Evolutionary conservation across 495 filamentous ascomycete genomes (phyloP), one percentile per base, ranked within the genome.

Genomic region (Penicillium manginii): DNA sequence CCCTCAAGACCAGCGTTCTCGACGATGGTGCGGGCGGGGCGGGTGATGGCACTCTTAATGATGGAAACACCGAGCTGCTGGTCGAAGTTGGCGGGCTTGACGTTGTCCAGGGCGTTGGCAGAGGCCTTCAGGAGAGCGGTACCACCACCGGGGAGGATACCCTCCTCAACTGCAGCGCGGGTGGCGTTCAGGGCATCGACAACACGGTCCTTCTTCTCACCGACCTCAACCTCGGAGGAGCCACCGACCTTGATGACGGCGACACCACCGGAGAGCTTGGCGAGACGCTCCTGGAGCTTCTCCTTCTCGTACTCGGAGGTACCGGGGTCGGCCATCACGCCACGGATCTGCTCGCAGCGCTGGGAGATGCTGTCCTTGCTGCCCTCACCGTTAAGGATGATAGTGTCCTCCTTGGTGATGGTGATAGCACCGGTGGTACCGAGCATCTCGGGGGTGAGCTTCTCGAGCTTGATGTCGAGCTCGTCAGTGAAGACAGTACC

Each of bases 261-360:
- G 70, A 98, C 94, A 85, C 94, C 94, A 54, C 94, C 94, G 47
- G 94, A 98, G 64, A 98, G 91, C 88, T 98, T 98, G 65, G 94
- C 94, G 51, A 98, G 90, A 80, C 94, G 94, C 81, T 98, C 94
- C 78, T 98, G 94, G 55, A 98, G 90, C 86, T 98, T 98, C 88
- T 98, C 94, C 84, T 96, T 97, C 85, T 98, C 94, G 80, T 98
- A 98, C 67, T 98, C 96, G 59, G 92, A 96, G 59, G 94, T 98
- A 59, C 83, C 85, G 29, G 94, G 87, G 81, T 98, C 94, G 61
- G 78, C 82, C 87, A 97, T 97, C 77, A 96, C 92, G 62, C 92
- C 92, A 68, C 94, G 93, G 81, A 98, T 98, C 81, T 98, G 94
- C 79, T 98, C 94, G 79, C 93, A 98, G 69, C 94, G 90, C 81